phyloP scores from a whole-genome alignment of 2,329 filamentous ascomycete genomes.

The Sarocladium kiliense region DNA sequence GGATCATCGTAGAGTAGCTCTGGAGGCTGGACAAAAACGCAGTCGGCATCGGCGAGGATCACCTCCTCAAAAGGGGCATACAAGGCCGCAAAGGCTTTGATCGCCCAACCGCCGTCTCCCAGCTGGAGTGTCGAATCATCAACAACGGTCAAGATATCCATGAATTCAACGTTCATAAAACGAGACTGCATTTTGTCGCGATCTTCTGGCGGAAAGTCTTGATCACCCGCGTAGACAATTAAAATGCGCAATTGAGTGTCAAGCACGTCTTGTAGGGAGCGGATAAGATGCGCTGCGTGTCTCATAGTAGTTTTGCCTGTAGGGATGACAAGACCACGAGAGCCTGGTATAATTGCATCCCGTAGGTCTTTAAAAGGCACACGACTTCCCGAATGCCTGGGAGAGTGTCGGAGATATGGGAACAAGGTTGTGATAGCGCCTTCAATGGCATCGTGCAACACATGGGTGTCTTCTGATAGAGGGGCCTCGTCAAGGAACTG shows the following conservation, averaged over 20 bases:
- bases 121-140: background rate
- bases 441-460: background rate
- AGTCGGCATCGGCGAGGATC: conserved; percentile 33
- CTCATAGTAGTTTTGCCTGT: conserved; percentile 22
- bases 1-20: conserved; percentile 25
- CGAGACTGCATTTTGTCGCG: conserved; percentile 12
- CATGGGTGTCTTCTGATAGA: background rate
- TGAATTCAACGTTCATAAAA: background rate
- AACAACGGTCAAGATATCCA: background rate
- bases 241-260: conserved; percentile 28
- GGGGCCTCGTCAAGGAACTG: conserved; percentile 1
- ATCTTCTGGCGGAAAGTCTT: conserved; percentile 21
- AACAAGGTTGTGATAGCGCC: background rate
- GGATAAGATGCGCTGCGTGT: conserved; percentile 29
- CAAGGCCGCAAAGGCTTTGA: conserved; percentile 35
- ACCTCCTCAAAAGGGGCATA: conserved; percentile 30
- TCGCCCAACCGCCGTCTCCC: conserved; percentile 26
- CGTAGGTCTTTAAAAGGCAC: background rate
- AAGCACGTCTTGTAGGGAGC: conserved; percentile 23
- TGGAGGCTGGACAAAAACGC: conserved; percentile 32
- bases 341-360: conserved; percentile 12
- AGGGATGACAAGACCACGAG: conserved; percentile 31
- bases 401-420: background rate
- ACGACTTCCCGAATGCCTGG: background rate
- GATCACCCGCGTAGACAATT: conserved; percentile 30